phyloP scores from a whole-genome alignment of 805 yeast genomes.

The Ascoidea asiatica region DNA sequence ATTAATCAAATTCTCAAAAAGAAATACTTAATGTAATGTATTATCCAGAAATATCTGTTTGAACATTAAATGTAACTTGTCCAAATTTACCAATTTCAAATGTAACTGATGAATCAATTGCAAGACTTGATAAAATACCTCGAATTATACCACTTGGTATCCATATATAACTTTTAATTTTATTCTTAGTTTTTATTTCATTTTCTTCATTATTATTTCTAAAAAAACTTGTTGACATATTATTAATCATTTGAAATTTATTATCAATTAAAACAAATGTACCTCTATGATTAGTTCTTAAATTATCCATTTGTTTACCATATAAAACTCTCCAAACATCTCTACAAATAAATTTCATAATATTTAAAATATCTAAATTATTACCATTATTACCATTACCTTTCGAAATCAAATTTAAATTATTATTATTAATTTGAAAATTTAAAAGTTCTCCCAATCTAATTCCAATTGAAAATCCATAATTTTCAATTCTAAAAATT shows the following conservation, averaged over 20 bases:
- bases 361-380: constrained; percentile 55
- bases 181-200: constrained; percentile 29
- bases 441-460: constrained; percentile 34
- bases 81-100: constrained; percentile 56
- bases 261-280: constrained; percentile 56
- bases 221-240: constrained; percentile 34
- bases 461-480: constrained; percentile 61
- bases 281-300: constrained; percentile 81
- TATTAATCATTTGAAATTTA: constrained; percentile 37
- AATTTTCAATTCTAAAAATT: constrained; percentile 44
- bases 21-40: neutral
- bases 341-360: constrained; percentile 86
- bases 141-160: constrained; percentile 67
- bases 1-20: neutral
- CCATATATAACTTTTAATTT: constrained; percentile 40
- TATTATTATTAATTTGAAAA: constrained; percentile 26
- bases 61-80: constrained; percentile 58
- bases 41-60: constrained; percentile 23
- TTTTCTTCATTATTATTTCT: no score
- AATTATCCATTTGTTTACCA: constrained; percentile 80
- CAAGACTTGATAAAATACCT: constrained; percentile 59
- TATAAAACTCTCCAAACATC: constrained; percentile 79
- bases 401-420: constrained; percentile 29
- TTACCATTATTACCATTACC: constrained; percentile 19
- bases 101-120: constrained; percentile 48